These are phyloP conservation scores for Microcyclospora pomicola DNA, from an alignment of 2,329 filamentous ascomycete species.

Conservation along the genomic window DNA sequence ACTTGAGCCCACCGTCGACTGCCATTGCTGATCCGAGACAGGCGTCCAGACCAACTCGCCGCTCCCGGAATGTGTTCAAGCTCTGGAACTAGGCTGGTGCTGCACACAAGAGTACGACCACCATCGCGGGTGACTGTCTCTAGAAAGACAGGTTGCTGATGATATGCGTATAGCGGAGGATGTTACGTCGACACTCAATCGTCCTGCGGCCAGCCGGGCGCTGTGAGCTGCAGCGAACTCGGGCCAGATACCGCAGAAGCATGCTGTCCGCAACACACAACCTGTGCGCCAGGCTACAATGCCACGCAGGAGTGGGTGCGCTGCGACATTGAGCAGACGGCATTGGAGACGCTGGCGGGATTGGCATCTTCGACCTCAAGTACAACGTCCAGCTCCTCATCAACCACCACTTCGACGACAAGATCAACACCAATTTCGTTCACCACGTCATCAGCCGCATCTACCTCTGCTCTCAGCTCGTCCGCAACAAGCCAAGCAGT, in stretches of 20 bases:
- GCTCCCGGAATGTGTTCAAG: conserved; percentile 2
- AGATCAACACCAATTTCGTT: too few species aligned
- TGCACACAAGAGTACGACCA: conserved; percentile 1
- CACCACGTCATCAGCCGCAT: too few species aligned
- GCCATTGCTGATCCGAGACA: neutral
- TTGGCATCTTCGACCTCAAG: neutral
- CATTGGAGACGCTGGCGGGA: neutral
- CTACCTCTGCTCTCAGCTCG: too few species aligned
- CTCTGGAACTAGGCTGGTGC: conserved; percentile 5
- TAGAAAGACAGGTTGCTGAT: too few species aligned
- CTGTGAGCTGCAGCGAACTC: conserved; percentile 5
- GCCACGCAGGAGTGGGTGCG: conserved; percentile 1
- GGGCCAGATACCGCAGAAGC: conserved; percentile 3
- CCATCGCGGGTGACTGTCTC: too few species aligned
- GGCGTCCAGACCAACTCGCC: neutral
- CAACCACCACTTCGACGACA: neutral
- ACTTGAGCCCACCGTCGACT: neutral
- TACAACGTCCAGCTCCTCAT: neutral
- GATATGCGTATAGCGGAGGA: neutral
- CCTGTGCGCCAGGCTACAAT: conserved; percentile 2
- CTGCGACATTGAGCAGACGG: conserved; percentile 1
- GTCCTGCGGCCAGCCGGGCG: conserved; percentile 4
- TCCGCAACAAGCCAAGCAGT: too few species aligned
- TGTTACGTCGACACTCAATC: conserved; percentile 5
- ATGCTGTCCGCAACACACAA: conserved; percentile 6